Evolutionary conservation across 2,329 filamentous ascomycete genomes (phyloP).

Genomic region (Elsinoe arachidis): DNA sequence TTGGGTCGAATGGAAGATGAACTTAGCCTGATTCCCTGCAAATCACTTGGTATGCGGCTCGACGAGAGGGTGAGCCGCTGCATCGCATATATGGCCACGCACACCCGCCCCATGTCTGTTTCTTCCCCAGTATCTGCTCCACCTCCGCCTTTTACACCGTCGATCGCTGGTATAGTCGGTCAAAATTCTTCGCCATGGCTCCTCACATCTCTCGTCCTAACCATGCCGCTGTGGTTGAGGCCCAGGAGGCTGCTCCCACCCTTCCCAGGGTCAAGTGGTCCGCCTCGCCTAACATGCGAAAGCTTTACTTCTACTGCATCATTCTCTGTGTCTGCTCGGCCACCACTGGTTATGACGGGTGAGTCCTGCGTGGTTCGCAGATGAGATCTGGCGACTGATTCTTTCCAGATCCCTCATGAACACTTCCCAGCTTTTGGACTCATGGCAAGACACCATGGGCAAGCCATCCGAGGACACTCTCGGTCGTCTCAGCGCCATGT

Average conservation of each 20-base stretch:
- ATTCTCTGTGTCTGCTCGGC: slow-evolving; percentile 26
- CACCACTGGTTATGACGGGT: slow-evolving; percentile 42
- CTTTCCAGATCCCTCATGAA: slow-evolving; percentile 39
- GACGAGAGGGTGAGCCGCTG: background rate
- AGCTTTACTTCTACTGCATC: slow-evolving; percentile 27
- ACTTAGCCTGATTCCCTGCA: background rate
- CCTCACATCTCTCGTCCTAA: background rate
- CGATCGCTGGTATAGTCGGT: background rate
- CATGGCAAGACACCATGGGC: slow-evolving; percentile 36
- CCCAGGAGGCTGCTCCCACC: background rate
- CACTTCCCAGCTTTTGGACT: slow-evolving; percentile 37
- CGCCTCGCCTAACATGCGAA: slow-evolving; percentile 24
- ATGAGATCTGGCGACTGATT: background rate
- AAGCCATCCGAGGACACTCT: slow-evolving; percentile 27
- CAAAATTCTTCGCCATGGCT: background rate
- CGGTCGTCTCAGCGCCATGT: slow-evolving; percentile 40
- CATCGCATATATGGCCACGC: background rate
- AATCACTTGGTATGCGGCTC: background rate
- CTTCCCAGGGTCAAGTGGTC: slow-evolving; percentile 29
- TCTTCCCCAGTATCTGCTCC: background rate
- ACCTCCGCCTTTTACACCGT: background rate
- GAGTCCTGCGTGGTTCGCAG: background rate
- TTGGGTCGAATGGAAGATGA: too few species aligned
- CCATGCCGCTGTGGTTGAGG: background rate
- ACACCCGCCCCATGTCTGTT: background rate